Base-by-base conservation (phyloP, 1,284 basidiomycete species). In the Microbotryum silenes-acaulis region DNA sequence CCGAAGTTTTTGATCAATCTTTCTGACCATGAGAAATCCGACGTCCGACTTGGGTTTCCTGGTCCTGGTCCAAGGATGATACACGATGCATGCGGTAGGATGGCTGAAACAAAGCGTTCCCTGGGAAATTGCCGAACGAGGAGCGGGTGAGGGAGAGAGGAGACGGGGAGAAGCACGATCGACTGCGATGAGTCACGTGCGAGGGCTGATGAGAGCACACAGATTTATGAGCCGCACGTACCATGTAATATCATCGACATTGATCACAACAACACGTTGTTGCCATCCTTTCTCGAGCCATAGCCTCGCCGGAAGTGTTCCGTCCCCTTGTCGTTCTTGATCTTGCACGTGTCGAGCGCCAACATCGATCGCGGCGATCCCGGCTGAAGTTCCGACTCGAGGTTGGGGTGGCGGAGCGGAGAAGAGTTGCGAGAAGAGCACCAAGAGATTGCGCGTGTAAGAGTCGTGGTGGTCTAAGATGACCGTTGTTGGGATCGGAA, bases 401-500 rank as follows among this genome's bases (percentile, higher is more conserved):
- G 7, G 31, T 31, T 31, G 31, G 31, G 7, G 2, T 31, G 31
- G 21, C 31, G 47, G 21, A 9, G 57, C 49, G 37, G 37, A 42
- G 33, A 57, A 20, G 21, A 61, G 37, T 20, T 45, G 21, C 14
- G 49, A 18, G 54, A 70, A 62, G 37, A 70, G 66, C 37, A 53
- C n/a, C 49, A 71, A 57, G 7, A 71, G 21, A 55, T 90, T 91
- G 81, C 83, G 81, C 9, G 88, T 87, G 75, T 90, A 91, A 0
- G 88, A 89, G 74, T 91, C 89, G 68, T 89, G 88, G 5, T 86
- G 88, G 73, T 90, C 88, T 47, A 91, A 79, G 51, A 91, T 78
- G 42, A 90, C 78, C 47, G 89, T 77, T 16, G 50, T 61, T 6
- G 60, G 63, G 5, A 68, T 54, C 49, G 20, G 47, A 5, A 18